Conservation (phyloP, 768 basidiomycete species). For the Phylloporus rhodoxanthus region DNA sequence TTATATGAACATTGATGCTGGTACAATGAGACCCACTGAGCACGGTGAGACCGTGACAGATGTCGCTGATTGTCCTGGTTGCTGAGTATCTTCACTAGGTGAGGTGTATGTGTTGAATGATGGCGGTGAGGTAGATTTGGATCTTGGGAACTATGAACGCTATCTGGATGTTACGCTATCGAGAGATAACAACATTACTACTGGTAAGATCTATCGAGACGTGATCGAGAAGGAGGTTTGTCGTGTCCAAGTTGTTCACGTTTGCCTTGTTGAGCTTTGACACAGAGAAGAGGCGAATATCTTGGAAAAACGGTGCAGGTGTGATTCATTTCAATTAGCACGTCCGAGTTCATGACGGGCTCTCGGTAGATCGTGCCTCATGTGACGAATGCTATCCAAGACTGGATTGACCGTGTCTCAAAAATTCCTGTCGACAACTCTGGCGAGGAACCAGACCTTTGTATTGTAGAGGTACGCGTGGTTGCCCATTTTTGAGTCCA, state of each 20-base stretch:
- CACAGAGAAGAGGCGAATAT: conserved; percentile 76
- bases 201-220: conserved; percentile 94
- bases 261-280: conserved; percentile 8
- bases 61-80: background rate
- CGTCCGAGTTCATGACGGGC: conserved; percentile 5
- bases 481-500: conserved; percentile 1
- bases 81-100: conserved; percentile 43
- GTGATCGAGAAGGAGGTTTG: conserved; percentile 96
- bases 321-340: conserved; percentile 9
- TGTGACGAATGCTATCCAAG: conserved; percentile 93
- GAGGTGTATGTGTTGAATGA: conserved; percentile 99
- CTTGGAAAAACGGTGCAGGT: conserved; percentile 97
- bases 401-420: conserved; percentile 95
- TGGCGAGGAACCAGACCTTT: conserved; percentile 89
- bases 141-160: conserved; percentile 97
- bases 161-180: conserved; percentile 93
- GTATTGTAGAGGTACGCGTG: conserved; percentile 85
- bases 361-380: conserved; percentile 80
- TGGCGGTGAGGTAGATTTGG: conserved; percentile 96
- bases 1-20: conserved; percentile 99
- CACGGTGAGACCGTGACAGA: conserved; percentile 61
- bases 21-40: conserved; percentile 97
- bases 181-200: conserved; percentile 96
- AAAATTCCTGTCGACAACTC: conserved; percentile 94
- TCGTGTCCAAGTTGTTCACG: conserved; percentile 2